Evolutionary conservation across 108 stramenopile species (phyloP), one percentile per base, ranked within the genome.

Genomic region (Craspedostauros australis): DNA sequence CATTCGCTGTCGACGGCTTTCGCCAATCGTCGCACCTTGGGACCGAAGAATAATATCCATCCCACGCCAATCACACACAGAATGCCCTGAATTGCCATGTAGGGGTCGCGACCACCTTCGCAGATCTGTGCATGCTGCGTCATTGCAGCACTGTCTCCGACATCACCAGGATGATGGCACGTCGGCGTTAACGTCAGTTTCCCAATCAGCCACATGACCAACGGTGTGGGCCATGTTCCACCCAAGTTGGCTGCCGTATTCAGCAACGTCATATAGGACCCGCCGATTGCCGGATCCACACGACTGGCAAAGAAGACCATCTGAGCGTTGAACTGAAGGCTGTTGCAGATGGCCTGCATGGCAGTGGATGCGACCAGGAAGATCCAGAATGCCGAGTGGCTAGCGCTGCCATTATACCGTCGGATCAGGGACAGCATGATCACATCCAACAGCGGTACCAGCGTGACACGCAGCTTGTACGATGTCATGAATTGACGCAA

Each of bases 261-360:
- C 40, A 99, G 64, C 24, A 98, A 64, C 0, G 99, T 99, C 99
- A 98, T 99, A 88, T 99, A 99, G 6, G 88, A 86, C 6, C 99
- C 99, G 28, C 99, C 99, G 59, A 99, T 97, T 24, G 89, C 81
- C 2, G 95, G 95, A 77, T 99, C 99, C 36, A 95, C 93, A 21
- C 98, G 70, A 38, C 70, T 68, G 4, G 95, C 91, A 67, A 96
- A 98, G 67, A 99, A 99, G 11, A 91, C 91, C 99, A 99, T 99
- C 75, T 95, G 95, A 0, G 95, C 77, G 62, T 96, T 95, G 66
- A 97, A 98, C 80, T 96, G 94, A 39, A 93, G 57, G 41, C 80
- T 92, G 33, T 76, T 69, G 29, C 82, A 85, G 19, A 87, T 86
- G 16, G 95, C 90, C 45, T 95, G 93, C 42, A 84, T 64, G 5